Conservation (phyloP, 2,329 filamentous ascomycete species). For the Bipolaris zeicola region DNA sequence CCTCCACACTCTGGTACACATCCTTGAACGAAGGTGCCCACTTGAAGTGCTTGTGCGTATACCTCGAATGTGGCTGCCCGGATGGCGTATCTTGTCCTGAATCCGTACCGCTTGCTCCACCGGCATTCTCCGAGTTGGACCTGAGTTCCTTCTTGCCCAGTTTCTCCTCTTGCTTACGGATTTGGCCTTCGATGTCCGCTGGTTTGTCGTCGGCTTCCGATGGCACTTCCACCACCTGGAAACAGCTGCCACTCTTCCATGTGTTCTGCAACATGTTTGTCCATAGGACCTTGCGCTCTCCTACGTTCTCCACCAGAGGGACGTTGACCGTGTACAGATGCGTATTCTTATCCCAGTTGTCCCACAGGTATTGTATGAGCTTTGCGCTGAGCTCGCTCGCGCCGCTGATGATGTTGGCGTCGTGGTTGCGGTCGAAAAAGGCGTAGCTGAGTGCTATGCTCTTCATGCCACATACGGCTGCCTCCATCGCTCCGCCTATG, state of each 20-base stretch:
- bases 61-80: constrained; percentile 51
- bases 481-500: constrained; percentile 58
- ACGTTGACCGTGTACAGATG: constrained; percentile 94
- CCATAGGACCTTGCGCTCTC: constrained; percentile 74
- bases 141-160: constrained; percentile 52
- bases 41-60: constrained; percentile 87
- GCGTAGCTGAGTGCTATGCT: constrained; percentile 88
- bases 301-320: constrained; percentile 78
- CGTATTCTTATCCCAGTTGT: constrained; percentile 72
- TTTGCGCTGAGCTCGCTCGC: constrained; percentile 75
- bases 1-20: constrained; percentile 85
- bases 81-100: constrained; percentile 39
- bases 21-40: constrained; percentile 89
- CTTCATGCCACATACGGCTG: constrained; percentile 53
- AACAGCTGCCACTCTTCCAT: constrained; percentile 85
- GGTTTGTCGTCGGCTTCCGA: constrained; percentile 63
- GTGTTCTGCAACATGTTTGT: constrained; percentile 89
- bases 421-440: constrained; percentile 85
- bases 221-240: constrained; percentile 75
- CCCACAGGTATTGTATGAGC: constrained; percentile 78
- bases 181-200: constrained; percentile 72
- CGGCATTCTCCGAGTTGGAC: constrained; percentile 22
- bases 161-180: constrained; percentile 67
- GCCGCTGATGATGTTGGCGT: constrained; percentile 77
- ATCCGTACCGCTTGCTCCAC: constrained; percentile 29